Conservation (phyloP, 495 filamentous ascomycete genomes). For the Aspergillus mulundensis region DNA sequence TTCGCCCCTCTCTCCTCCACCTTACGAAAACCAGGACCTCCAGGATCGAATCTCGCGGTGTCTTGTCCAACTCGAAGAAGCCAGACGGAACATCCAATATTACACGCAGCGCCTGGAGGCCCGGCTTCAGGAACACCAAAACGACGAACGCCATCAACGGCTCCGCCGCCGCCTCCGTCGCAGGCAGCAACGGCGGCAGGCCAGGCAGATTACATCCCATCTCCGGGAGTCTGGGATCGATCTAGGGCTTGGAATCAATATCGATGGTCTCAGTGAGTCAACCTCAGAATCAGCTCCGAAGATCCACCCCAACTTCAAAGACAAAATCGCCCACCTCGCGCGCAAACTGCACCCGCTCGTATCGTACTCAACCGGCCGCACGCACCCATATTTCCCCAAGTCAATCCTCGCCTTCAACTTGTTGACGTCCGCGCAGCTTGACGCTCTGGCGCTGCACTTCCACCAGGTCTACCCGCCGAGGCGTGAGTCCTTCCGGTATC, state of each 20-base stretch:
- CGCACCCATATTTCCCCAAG: slow-evolving; percentile 63
- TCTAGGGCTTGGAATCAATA: neutral
- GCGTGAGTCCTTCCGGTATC: slow-evolving; percentile 56
- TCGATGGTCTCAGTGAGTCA: neutral
- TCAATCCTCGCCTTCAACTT: slow-evolving; percentile 59
- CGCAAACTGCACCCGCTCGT: slow-evolving; percentile 36
- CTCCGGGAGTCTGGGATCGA: neutral
- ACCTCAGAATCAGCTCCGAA: neutral
- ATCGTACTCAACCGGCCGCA: slow-evolving; percentile 47
- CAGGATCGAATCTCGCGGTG: neutral
- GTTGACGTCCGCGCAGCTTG: slow-evolving; percentile 65
- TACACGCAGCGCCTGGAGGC: neutral
- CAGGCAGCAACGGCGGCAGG: neutral
- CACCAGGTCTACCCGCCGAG: slow-evolving; percentile 61
- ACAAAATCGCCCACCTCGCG: slow-evolving; percentile 30
- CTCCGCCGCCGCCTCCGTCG: neutral
- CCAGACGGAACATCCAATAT: neutral
- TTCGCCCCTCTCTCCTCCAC: neutral
- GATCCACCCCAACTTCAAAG: slow-evolving; percentile 18
- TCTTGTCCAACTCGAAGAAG: neutral
- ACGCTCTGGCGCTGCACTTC: slow-evolving; percentile 69
- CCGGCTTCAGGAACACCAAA: neutral
- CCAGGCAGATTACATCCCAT: neutral
- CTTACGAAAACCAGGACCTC: neutral
- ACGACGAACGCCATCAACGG: neutral